Evolutionary conservation across 2,329 filamentous ascomycete genomes (phyloP), one percentile per base, ranked within the genome.

Genomic region (Fusarium ramigenum): DNA sequence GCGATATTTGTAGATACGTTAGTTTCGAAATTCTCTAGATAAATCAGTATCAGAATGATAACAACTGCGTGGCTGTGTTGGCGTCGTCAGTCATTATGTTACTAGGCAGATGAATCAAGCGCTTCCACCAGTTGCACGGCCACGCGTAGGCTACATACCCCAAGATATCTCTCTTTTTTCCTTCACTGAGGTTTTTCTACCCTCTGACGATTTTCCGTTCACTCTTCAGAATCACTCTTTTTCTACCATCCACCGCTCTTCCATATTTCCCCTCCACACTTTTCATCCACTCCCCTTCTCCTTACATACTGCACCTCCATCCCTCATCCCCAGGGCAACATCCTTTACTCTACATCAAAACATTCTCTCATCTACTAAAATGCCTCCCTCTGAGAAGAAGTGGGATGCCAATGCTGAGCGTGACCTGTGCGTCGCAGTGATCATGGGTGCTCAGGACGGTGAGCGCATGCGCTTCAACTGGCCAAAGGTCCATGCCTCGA

Each of bases 371-470:
- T 16, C 46, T 49, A 39, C 56, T 62, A 61, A 11, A 16, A 81
- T 79, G 79, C 74, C 77, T 66, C 70, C 66, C 11, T 21, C 65
- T 5, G 79, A 81, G 42, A 83, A 83, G 77, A 83, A 82, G 65
- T 84, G 82, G 83, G 79, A 80, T 19, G 63, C 69, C 25, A 59
- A 70, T 19, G 81, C 80, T n/a, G 82, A 84, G 73, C 80, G 79
- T 12, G 82, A 84, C 56, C 81, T 84, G 65, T 82, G 80, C 69
- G 77, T 84, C 43, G 79, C 82, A 53, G 73, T 83, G 58, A 78
- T 83, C 60, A 60, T 79, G 60, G 69, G 75, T 59, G 75, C 70
- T 58, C 72, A 75, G 42, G 78, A 79, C 1, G 68, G 69, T 21
- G 74, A 78, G 23, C 77, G 75, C 18, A 50, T 72, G 25, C 75